Percentiles rank a stretch among this genome's conserved stretches.
Conservation (phyloP, 2,329 filamentous ascomycete genomes). For the Pseudocercospora fuligena region DNA sequence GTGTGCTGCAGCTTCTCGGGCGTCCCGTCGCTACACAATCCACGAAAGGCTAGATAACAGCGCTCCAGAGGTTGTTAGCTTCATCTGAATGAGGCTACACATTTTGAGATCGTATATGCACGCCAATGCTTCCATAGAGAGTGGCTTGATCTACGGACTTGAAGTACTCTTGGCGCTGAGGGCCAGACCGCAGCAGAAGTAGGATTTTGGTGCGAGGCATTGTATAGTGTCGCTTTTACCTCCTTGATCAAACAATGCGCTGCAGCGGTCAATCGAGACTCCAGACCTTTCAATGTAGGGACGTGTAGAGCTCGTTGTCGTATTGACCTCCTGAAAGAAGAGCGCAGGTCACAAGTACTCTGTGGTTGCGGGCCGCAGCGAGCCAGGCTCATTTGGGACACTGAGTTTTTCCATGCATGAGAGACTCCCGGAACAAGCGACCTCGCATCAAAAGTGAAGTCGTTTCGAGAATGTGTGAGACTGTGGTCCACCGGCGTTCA, state of each 20-base stretch:
- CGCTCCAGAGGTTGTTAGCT: neutral
- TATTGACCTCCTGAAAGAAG: neutral
- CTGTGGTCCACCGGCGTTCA: slow-evolving; percentile 11
- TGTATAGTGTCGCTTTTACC: too few relatives aligned
- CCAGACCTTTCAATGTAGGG: neutral
- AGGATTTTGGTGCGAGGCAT: too few relatives aligned
- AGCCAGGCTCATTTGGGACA: neutral
- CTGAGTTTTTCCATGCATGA: neutral
- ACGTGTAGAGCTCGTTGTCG: neutral
- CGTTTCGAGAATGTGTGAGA: neutral
- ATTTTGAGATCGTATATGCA: neutral
- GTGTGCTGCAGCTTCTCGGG: too few relatives aligned
- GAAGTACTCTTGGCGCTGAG: neutral
- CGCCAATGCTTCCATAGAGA: neutral
- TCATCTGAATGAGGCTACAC: neutral
- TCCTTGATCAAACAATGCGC: neutral
- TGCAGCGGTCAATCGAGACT: neutral
- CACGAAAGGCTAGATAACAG: too few relatives aligned
- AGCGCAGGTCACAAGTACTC: neutral
- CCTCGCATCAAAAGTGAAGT: neutral
- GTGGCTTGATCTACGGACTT: neutral
- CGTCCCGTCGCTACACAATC: too few relatives aligned
- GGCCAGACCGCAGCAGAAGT: too few relatives aligned
- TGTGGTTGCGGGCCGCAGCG: neutral
- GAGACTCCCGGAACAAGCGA: neutral